phyloP scores from a whole-genome alignment of 148 eudicot species.

The Vaccinium myrtillus region DNA sequence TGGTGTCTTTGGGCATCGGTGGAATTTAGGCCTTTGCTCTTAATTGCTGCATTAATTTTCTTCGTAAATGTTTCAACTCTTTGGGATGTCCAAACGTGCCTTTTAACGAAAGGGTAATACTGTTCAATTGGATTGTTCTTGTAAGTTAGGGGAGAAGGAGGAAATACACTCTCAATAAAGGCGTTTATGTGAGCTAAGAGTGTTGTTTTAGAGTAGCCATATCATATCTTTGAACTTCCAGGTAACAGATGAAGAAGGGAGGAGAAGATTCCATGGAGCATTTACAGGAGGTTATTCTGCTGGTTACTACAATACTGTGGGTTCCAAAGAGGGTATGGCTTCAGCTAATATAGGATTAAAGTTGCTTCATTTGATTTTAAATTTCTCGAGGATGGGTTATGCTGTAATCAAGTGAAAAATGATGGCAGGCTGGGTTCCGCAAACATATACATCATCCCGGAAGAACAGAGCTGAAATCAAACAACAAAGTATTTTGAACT shows the following conservation, averaged over 20 bases:
- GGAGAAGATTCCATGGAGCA: conserved; percentile 98
- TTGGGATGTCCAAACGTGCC: background rate
- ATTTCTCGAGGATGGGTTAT: conserved; percentile 12
- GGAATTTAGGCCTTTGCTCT: background rate
- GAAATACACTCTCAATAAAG: background rate
- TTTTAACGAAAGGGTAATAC: background rate
- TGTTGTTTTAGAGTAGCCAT: background rate
- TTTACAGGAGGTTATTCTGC: conserved; percentile 96
- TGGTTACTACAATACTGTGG: conserved; percentile 92
- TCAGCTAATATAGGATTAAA: conserved; percentile 1
- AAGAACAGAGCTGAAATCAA: conserved; percentile 83
- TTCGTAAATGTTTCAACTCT: background rate
- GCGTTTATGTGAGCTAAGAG: background rate
- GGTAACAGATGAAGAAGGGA: conserved; percentile 97
- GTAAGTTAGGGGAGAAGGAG: background rate
- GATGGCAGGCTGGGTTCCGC: conserved; percentile 85
- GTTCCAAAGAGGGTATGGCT: conserved; percentile 83
- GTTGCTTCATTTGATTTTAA: background rate
- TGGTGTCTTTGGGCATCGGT: background rate
- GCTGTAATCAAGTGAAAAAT: conserved; percentile 4
- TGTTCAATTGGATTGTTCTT: background rate
- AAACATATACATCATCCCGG: conserved; percentile 82
- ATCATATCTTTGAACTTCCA: conserved; percentile 24
- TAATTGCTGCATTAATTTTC: background rate
- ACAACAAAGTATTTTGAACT: conserved; percentile 65